These are phyloP conservation scores for Erysimum cheiranthoides DNA, from an alignment of 345 rosid species.

Conservation along the genomic window DNA sequence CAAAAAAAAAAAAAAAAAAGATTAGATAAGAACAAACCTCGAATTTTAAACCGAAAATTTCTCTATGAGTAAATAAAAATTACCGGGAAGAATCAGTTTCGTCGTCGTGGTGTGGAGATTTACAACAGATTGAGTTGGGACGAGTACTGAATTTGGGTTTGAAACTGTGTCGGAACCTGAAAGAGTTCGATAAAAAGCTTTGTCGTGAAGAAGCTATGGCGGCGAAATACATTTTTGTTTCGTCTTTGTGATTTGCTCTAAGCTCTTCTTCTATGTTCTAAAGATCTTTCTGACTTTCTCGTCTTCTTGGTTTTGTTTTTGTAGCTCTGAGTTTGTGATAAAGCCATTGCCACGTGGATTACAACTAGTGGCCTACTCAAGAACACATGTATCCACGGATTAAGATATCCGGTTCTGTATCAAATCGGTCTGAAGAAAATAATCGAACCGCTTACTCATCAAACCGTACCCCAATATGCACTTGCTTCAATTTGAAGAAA, in stretches of 20 bases:
- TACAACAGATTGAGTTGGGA: constrained; percentile 49
- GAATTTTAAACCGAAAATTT: background rate
- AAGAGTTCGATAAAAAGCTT: constrained; percentile 54
- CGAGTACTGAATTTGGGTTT: constrained; percentile 45
- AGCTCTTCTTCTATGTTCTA: no score
- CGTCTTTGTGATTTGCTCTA: background rate
- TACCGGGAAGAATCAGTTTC: constrained; percentile 55
- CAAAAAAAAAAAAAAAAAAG: background rate
- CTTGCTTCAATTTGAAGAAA: background rate
- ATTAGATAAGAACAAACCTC: background rate
- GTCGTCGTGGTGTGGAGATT: constrained; percentile 37
- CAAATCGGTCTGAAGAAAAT: background rate
- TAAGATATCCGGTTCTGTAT: constrained; percentile 33
- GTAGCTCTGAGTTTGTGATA: constrained; percentile 43
- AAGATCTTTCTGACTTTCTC: background rate
- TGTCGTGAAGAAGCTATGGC: constrained; percentile 63
- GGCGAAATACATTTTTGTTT: constrained; percentile 54
- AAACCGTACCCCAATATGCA: constrained; percentile 5
- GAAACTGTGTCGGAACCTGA: constrained; percentile 38
- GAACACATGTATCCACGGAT: constrained; percentile 37
- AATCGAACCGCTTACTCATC: constrained; percentile 18
- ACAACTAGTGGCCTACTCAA: constrained; percentile 35
- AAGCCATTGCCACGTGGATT: constrained; percentile 59
- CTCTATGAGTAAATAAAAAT: background rate
- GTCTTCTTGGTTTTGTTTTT: constrained; percentile 13